Evolutionary conservation across 2,329 filamentous ascomycete genomes (phyloP), one percentile per base, ranked within the genome.

Genomic region (Ascochyta lentis): DNA sequence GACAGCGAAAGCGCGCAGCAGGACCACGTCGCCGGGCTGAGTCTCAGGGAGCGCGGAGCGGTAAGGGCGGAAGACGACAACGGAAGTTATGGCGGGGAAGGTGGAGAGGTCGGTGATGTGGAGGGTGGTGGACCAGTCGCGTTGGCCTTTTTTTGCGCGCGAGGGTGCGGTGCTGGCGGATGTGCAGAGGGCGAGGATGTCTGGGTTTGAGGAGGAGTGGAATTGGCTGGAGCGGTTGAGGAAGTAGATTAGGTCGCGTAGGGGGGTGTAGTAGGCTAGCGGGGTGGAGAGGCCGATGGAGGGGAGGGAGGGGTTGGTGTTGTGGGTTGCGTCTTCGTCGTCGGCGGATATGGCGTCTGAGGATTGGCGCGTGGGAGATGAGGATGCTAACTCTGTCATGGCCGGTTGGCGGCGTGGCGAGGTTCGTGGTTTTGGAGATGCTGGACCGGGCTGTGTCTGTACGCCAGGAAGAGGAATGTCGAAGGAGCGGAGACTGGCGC

Each of bases 61-160:
- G 65, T 76, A 79, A 0, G 78, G 74, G 0, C 80, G 71, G 66
- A 79, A 82, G 27, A 80, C 63, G 37, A 79, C 75, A 1, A 81
- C 78, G 0, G 63, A 65, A 4, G 55, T 66, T 9, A 56, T 59
- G 1, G 54, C 39, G 2, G 74, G 70, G 55, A 55, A 69, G n/a
- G 44, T 58, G n/a, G 57, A 73, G 1, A 68, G 54, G 44, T 82
- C 80, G 0, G 75, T 73, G 56, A 82, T 66, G 50, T 69, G 65
- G 40, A 81, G 68, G 4, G 74, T 71, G 0, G 78, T 81, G 56
- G 63, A 74, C 66, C 72, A 80, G 65, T 83, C 76, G 49, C 74
- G 71, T 0, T 77, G 78, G 0, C 80, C 80, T 10, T 67, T 67
- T 16, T 74, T 73, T 8, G 79, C 78, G 19, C 76, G 71, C 29